Percentiles rank a stretch among this genome's conserved stretches.
Conservation (phyloP, 495 filamentous ascomycete species). For the Penicillium samsonianum region DNA sequence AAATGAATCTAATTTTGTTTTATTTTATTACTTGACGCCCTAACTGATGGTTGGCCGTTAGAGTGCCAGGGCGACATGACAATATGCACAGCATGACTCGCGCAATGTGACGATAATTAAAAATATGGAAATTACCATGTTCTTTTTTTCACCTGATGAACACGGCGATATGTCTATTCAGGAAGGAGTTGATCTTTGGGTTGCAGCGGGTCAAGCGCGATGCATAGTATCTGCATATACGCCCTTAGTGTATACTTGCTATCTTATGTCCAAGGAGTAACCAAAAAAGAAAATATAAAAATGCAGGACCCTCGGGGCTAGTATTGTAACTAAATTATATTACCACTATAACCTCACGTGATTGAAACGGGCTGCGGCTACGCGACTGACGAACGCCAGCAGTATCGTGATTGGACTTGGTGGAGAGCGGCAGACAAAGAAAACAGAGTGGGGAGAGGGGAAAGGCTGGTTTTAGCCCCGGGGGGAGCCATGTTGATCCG, state of each 20-base stretch:
- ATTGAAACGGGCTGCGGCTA: conserved; percentile 26
- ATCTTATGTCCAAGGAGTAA: neutral
- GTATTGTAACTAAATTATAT: neutral
- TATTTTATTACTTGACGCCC: neutral
- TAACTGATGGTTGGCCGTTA: conserved; percentile 19
- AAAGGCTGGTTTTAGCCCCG: conserved; percentile 13
- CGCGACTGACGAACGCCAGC: conserved; percentile 22
- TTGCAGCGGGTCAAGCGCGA: conserved; percentile 3
- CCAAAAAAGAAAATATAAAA: neutral
- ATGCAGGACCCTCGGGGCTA: neutral
- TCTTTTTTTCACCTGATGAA: too few relatives aligned
- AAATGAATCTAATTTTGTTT: neutral
- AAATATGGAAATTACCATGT: conserved; percentile 4
- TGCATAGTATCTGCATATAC: neutral
- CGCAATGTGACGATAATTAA: conserved; percentile 19
- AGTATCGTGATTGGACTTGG: conserved; percentile 21
- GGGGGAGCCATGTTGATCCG: conserved; percentile 29
- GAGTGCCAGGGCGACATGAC: conserved; percentile 14
- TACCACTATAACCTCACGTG: conserved; percentile 22
- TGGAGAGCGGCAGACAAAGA: conserved; percentile 16
- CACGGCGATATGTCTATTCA: conserved; percentile 3
- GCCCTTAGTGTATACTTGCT: neutral
- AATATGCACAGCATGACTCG: conserved; percentile 35
- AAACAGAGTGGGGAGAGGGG: conserved; percentile 4
- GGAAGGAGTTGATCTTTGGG: conserved; percentile 7